Evolutionary conservation across 441 rosid genomes (phyloP), one percentile per base, ranked within the genome.

Genomic region (Lepidium campestre): DNA sequence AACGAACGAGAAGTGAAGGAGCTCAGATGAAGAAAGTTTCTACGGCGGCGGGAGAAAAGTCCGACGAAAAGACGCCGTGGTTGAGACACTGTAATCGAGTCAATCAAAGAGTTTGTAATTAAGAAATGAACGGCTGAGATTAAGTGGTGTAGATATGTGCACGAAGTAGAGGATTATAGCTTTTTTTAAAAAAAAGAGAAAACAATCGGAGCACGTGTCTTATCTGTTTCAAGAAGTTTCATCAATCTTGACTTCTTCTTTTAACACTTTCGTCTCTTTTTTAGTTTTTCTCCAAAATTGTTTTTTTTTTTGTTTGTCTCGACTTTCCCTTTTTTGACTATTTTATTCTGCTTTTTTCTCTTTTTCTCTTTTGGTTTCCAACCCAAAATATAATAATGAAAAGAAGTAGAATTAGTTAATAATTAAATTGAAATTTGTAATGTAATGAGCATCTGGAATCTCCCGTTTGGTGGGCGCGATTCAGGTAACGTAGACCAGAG

Each of bases 21-120:
- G 60, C 25, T 15, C 76, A 27, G 46, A 59, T 57, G 22, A 59
- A 57, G 32, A 59, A 75, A 58, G 77, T 61, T 55, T 69, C 83
- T 73, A 53, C 62, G 78, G 62, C 79, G 54, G 35, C 39, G 2
- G 80, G 81, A 45, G 55, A 54, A 27, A 90, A 80, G 49, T 52
- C 79, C 62, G 63, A 60, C 14, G 72, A 57, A 44, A 78, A 76
- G 4, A 67, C 81, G 56, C 81, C 81, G 53, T 81, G 88, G 91
- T 57, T 79, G 3, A 73, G 72, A 47, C 76, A 46, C 70, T 52
- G 47, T 53, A 85, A 73, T 55, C 58, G 71, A 17, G 45, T 60
- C 2, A 83, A 86, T 61, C 82, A 75, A 75, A 77, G 81, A 74
- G 86, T 77, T 7, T 83, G 81, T 62, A 78, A 83, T 64, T 81